Base-by-base conservation (phyloP, 495 filamentous ascomycete species). In the Paragyromitra xinjiangensis region DNA sequence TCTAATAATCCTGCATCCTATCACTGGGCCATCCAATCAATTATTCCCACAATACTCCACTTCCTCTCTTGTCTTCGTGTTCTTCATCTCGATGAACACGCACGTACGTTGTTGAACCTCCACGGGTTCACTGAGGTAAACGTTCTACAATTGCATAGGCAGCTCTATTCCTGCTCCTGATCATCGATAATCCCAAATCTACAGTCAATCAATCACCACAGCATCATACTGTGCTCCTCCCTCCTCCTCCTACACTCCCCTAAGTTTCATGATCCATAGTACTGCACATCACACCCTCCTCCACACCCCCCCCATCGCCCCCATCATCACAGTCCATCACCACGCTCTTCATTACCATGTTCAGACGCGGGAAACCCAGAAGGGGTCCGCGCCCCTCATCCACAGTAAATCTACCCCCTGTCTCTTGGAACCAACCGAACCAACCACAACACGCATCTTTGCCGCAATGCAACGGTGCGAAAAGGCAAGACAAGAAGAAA, bases 361-460 rank as follows among this genome's bases (percentile, higher is more conserved):
- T 50, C n/a, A 24, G 55, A 62, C 68, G 68, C 68, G 68, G 68
- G 56, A 62, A 19, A 14, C 16, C 42, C 7, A 29, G 19, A 65
- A 40, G 55, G 29, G 44, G 68, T 51, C 58, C 68, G 42, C 42
- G 56, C 58, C n/a, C 51, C n/a, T 19, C 50, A 53, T 53, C 50
- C 50, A 11, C 56, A 61, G 2, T 42, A 19, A 40, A 26, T 11
- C 9, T 9, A 16, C 48, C 42, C 56, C 68, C 68, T 71, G 55
- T 26, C 19, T 6, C 45, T 26, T n/a, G 51, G 45, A 62, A 19
- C 50, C 44, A 71, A 71, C 67, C 68, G 56, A 69, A 19, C 66
- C 66, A 69, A 69, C 66, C 39, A 69, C 66, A 44, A 50, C 37
- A 34, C 29, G 48, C n/a, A 34, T 12, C 7, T n/a, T 9, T 50